Base-by-base conservation (phyloP, 768 basidiomycete genomes). In the Galerina marginata region DNA sequence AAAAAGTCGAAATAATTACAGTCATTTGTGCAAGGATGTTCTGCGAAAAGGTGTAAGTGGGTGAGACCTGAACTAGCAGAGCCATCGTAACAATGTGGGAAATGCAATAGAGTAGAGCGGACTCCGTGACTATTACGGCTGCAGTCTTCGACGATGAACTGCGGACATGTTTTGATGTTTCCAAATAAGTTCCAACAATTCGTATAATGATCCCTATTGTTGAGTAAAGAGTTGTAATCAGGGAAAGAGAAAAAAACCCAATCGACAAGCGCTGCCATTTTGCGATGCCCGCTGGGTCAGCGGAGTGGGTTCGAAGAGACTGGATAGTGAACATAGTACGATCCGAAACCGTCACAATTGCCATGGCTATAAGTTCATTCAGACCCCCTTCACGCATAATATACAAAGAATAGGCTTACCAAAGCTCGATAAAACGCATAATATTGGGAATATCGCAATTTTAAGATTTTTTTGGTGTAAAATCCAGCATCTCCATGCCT, bases 401-500 rank as follows among this genome's bases (percentile, higher is more conserved):
- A 29, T 3, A 3, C 6, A 6, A 6, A 29, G 4, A 29, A 29
- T 29, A 6, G 6, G 29, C 47, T 26, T 26, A 29, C 47, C 47
- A 6, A 49, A 15, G 25, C 47, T 49, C 25, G 26, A 6, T n/a
- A 33, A 23, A 14, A 49, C 25, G 23, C 47, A 49, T 11, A 26
- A 12, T n/a, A 49, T 10, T 23, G 47, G 47, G n/a, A 49, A 49
- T 26, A 26, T 23, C 11, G 33, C 23, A 23, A 49, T 33, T 14
- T 6, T 23, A 9, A 49, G 3, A 14, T 49, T 23, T n/a, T 25
- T 49, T 10, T 49, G 10, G 26, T 25, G 25, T 11, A 49, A 25
- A 26, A 49, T 33, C 47, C 47, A 49, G 47, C 47, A 49, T 49
- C 26, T 49, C 47, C 47, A 49, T 25, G 15, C 47, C 47, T 49